These are phyloP conservation scores for Loxodes magnus DNA, from an alignment of 73 alveolate species.

Conservation along the genomic window DNA sequence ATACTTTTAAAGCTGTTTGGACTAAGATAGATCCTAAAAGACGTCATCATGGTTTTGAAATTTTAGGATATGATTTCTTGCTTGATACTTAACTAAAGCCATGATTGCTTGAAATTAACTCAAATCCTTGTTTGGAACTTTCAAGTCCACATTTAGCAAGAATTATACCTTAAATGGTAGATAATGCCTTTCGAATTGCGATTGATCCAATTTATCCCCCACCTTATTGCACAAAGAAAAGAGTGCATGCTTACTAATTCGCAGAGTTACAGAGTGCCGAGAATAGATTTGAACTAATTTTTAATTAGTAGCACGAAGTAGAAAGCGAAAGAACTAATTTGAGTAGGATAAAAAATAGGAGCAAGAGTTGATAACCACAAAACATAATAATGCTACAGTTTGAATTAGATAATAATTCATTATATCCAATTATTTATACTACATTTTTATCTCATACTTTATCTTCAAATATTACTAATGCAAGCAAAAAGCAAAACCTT, in stretches of 20 bases:
- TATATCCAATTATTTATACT: too few species aligned
- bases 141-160: slow-evolving; percentile 59
- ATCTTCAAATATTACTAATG: too few species aligned
- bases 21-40: slow-evolving; percentile 53
- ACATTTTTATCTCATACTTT: too few species aligned
- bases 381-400: too few species aligned
- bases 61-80: slow-evolving; percentile 83
- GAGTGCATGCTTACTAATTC: background rate
- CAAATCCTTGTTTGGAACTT: slow-evolving; percentile 82
- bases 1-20: slow-evolving; percentile 26
- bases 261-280: background rate
- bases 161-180: slow-evolving; percentile 75
- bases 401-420: too few species aligned
- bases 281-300: background rate
- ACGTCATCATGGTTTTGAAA: slow-evolving; percentile 68
- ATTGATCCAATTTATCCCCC: slow-evolving; percentile 47
- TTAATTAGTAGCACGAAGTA: background rate
- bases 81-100: slow-evolving; percentile 64
- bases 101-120: slow-evolving; percentile 68
- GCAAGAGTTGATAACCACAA: too few species aligned
- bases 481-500: too few species aligned
- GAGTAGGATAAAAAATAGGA: too few species aligned
- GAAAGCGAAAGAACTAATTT: background rate
- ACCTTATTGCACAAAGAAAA: slow-evolving; percentile 9
- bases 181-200: slow-evolving; percentile 73